A percentile compares a stretch with the other conserved stretches of the same genome.
Conservation (phyloP, 257 asterid species). For the Rehmannia glutinosa region DNA sequence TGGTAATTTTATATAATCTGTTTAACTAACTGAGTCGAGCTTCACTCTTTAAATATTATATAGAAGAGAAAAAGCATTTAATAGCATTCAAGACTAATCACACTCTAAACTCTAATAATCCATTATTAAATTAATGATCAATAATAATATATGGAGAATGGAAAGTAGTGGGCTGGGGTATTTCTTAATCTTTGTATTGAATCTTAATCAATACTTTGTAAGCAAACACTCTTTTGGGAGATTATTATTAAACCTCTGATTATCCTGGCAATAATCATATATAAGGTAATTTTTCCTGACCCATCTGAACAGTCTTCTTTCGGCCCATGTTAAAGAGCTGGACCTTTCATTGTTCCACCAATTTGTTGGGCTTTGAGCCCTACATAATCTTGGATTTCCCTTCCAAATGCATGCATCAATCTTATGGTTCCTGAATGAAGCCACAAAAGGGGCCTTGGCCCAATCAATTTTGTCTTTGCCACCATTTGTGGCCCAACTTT, state of each 20-base stretch:
- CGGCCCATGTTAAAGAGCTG: conserved; percentile 46
- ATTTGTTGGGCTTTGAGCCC: conserved; percentile 33
- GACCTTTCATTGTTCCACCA: conserved; percentile 70
- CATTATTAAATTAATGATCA: not conserved
- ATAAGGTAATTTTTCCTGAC: conserved; percentile 48
- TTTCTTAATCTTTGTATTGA: not conserved
- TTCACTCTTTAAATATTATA: not conserved
- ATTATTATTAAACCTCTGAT: conserved; percentile 47
- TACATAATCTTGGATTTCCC: conserved; percentile 41
- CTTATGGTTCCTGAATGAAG: conserved; percentile 40
- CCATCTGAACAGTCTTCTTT: conserved; percentile 69
- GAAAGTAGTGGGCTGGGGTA: too few relatives aligned
- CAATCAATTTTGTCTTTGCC: conserved; percentile 62
- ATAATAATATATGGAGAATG: not conserved
- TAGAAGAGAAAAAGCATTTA: too few relatives aligned
- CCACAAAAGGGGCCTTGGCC: conserved; percentile 64
- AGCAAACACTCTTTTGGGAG: conserved; percentile 77
- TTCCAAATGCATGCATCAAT: conserved; percentile 80
- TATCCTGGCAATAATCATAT: conserved; percentile 77
- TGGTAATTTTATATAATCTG: not conserved
- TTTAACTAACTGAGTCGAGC: not conserved
- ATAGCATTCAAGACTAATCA: not conserved
- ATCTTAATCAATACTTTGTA: conserved; percentile 49
- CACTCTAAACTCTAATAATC: not conserved
- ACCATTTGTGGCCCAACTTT: conserved; percentile 76